These are phyloP conservation scores for Litchi chinensis DNA, from an alignment of 345 rosid species.

Conservation along the genomic window DNA sequence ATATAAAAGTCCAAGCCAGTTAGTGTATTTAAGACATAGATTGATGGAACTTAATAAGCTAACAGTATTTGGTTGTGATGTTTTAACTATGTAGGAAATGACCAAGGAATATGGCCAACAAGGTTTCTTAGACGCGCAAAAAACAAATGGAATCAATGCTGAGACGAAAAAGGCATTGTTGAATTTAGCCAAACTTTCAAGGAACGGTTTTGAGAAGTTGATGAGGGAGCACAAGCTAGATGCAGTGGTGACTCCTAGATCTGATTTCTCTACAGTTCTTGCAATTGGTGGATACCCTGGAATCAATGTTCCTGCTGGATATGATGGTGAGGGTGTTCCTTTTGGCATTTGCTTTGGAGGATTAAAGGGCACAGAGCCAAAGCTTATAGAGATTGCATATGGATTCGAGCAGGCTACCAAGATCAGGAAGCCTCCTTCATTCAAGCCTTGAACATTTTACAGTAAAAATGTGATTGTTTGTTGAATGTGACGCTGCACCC, in stretches of 20 bases:
- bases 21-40: too few relatives aligned
- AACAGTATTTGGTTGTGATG: too few relatives aligned
- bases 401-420: constrained; percentile 70
- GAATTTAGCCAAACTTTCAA: constrained; percentile 33
- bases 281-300: constrained; percentile 79
- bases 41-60: too few relatives aligned
- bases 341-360: constrained; percentile 72
- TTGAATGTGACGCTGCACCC: neutral
- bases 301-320: constrained; percentile 68
- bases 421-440: constrained; percentile 57
- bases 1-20: neutral
- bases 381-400: constrained; percentile 70
- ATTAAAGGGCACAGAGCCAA: constrained; percentile 61
- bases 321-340: constrained; percentile 50
- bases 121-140: constrained; percentile 42
- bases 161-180: constrained; percentile 32
- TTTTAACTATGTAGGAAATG: constrained; percentile 46
- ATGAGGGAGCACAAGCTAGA: constrained; percentile 52
- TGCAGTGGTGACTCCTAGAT: constrained; percentile 48
- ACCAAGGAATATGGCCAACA: constrained; percentile 47
- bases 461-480: neutral
- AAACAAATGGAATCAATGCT: constrained; percentile 40
- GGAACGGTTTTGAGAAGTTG: constrained; percentile 56
- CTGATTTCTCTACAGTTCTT: constrained; percentile 26
- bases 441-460: constrained; percentile 26